Percentiles rank a stretch among this genome's conserved stretches.
Conservation (phyloP, 352 stramenopile species). For the Chrysophaeum taylorii region DNA sequence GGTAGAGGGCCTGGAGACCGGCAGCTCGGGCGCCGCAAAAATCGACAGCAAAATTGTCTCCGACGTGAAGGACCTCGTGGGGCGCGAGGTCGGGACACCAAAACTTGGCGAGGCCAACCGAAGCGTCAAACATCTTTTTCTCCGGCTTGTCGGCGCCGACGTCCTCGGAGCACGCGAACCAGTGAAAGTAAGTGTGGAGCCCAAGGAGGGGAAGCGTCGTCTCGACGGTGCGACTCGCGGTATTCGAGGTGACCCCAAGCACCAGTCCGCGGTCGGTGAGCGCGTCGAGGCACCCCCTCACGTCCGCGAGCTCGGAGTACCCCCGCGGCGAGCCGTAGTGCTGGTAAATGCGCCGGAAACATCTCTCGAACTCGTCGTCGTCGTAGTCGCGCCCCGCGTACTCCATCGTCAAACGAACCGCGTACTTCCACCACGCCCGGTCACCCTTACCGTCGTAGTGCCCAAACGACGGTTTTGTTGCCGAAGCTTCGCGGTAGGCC, state of each 20-base stretch:
- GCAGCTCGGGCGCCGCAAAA: not conserved
- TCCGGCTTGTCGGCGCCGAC: not conserved
- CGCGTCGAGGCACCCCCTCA: slow-evolving; percentile 1
- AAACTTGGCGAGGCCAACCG: not conserved
- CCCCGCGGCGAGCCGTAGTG: not conserved
- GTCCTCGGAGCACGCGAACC: slow-evolving; percentile 12
- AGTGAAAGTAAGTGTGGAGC: slow-evolving; percentile 26
- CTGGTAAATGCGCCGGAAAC: slow-evolving; percentile 6
- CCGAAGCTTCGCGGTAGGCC: not conserved
- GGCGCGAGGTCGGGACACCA: not conserved
- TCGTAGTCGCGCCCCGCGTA: not conserved
- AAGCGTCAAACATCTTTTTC: not conserved
- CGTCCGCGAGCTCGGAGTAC: not conserved
- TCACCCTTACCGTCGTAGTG: slow-evolving; percentile 11
- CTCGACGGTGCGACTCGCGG: slow-evolving; percentile 24
- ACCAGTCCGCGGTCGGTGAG: slow-evolving; percentile 12
- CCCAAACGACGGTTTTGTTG: not conserved
- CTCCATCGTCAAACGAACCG: not conserved
- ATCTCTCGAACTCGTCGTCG: not conserved
- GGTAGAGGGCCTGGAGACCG: not conserved
- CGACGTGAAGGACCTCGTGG: not conserved
- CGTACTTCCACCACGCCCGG: not conserved
- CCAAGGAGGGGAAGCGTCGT: slow-evolving; percentile 25
- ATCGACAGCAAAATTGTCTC: not conserved
- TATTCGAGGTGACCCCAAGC: slow-evolving; percentile 28